Conservation (phyloP, 2,329 filamentous ascomycete species). For the Pyrenophora graminea region DNA sequence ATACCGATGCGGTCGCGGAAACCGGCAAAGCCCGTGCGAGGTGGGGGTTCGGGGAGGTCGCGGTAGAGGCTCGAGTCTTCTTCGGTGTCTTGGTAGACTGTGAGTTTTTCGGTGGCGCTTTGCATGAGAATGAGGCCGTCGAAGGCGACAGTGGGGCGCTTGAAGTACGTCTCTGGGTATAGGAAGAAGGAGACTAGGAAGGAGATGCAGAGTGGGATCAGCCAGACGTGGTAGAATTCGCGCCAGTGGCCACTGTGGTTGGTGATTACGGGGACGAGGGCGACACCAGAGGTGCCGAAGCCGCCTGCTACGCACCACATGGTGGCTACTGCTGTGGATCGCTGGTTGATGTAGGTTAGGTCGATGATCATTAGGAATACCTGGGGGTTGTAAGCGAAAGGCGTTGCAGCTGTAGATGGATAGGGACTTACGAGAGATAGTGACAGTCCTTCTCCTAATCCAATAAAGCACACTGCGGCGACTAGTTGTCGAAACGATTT, state of each 20-base stretch:
- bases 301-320: slow-evolving; percentile 41
- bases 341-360: slow-evolving; percentile 47
- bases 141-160: slow-evolving; percentile 49
- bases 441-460: slow-evolving; percentile 39
- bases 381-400: slow-evolving; percentile 21
- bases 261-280: slow-evolving; percentile 35
- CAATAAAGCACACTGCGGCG: slow-evolving; percentile 38
- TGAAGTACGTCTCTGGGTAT: slow-evolving; percentile 49
- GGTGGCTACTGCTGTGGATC: slow-evolving; percentile 41
- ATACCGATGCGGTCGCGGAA: slow-evolving; percentile 26
- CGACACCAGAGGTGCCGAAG: slow-evolving; percentile 30
- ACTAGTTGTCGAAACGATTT: slow-evolving; percentile 35
- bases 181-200: slow-evolving; percentile 39
- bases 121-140: slow-evolving; percentile 49
- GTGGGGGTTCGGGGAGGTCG: slow-evolving; percentile 27
- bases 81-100: slow-evolving; percentile 44
- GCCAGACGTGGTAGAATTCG: slow-evolving; percentile 40
- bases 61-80: slow-evolving; percentile 31
- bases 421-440: slow-evolving; percentile 33
- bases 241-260: slow-evolving; percentile 38
- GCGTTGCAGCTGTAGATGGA: background rate
- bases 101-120: slow-evolving; percentile 46
- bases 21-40: slow-evolving; percentile 8
- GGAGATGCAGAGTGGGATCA: slow-evolving; percentile 26
- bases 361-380: slow-evolving; percentile 46